Evolutionary conservation across 75 land plant genomes (phyloP).

Genomic region (Pinus tabuliformis): DNA sequence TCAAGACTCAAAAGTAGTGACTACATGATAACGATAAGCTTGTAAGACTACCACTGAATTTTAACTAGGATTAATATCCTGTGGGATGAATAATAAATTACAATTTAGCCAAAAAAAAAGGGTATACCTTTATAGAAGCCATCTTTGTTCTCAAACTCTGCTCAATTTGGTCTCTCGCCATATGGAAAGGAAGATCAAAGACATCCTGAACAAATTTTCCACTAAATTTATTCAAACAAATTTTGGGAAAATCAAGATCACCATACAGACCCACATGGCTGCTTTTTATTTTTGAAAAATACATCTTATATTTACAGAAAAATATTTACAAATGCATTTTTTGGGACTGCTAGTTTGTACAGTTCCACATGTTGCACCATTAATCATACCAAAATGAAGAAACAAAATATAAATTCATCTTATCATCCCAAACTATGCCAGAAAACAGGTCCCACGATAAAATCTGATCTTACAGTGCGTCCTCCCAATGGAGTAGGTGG

Average conservation of each 20-base stretch:
- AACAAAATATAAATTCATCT: neutral
- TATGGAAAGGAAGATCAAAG: slow-evolving; percentile 96
- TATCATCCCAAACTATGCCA: neutral
- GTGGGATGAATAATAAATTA: neutral
- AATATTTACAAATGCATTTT: no score
- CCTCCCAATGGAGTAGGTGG: slow-evolving; percentile 90
- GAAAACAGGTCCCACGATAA: neutral
- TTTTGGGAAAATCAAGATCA: neutral
- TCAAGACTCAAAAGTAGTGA: neutral
- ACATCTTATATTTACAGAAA: no score
- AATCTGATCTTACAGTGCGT: slow-evolving; percentile 61
- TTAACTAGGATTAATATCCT: neutral
- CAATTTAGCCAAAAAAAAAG: slow-evolving; percentile 4
- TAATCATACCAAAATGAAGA: neutral
- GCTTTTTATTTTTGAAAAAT: no score
- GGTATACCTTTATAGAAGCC: slow-evolving; percentile 88
- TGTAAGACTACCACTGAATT: neutral
- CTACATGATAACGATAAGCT: neutral
- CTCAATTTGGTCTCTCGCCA: slow-evolving; percentile 98
- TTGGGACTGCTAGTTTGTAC: no score
- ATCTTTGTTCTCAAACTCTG: slow-evolving; percentile 93
- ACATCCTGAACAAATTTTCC: slow-evolving; percentile 61
- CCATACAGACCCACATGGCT: neutral
- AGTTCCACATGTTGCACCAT: neutral
- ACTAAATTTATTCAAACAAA: neutral